Conservation (phyloP, 805 yeast species). For the Zygosaccharomyces gambellarensis region DNA sequence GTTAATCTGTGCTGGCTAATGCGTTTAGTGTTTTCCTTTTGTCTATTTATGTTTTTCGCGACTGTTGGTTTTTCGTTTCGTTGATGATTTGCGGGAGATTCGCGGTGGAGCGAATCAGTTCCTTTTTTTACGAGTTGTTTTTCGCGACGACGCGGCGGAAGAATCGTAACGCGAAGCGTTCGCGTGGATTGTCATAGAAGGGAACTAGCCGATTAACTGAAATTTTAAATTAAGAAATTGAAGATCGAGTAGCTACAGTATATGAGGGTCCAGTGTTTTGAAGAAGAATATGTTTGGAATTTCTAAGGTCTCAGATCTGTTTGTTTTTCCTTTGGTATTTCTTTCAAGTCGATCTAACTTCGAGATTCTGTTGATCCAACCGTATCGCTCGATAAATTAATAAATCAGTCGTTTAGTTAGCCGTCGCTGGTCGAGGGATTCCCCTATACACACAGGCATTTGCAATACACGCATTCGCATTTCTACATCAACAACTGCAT, state of each 20-base stretch:
- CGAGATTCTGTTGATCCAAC: neutral
- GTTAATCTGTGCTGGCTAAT: neutral
- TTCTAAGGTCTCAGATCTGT: neutral
- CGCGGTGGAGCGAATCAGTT: neutral
- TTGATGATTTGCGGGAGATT: neutral
- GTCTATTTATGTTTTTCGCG: neutral
- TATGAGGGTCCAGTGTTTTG: neutral
- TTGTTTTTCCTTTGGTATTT: neutral
- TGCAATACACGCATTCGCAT: no score
- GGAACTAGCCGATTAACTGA: neutral
- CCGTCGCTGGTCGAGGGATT: constrained; percentile 1
- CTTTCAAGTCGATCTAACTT: neutral
- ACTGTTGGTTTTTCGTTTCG: neutral
- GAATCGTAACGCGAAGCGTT: neutral
- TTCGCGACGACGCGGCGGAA: neutral
- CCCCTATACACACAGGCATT: neutral
- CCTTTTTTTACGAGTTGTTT: neutral
- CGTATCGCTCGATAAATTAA: neutral
- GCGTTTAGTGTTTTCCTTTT: neutral
- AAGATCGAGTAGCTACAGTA: neutral
- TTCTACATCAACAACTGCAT: no score
- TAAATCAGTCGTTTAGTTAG: neutral
- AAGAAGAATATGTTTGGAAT: no score
- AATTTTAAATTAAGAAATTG: neutral
- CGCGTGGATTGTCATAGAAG: neutral